Percentiles rank a stretch among this genome's conserved stretches.
These are phyloP conservation scores for Scedosporium dehoogii DNA, from an alignment of 2,329 filamentous ascomycete species.

Conservation along the genomic window DNA sequence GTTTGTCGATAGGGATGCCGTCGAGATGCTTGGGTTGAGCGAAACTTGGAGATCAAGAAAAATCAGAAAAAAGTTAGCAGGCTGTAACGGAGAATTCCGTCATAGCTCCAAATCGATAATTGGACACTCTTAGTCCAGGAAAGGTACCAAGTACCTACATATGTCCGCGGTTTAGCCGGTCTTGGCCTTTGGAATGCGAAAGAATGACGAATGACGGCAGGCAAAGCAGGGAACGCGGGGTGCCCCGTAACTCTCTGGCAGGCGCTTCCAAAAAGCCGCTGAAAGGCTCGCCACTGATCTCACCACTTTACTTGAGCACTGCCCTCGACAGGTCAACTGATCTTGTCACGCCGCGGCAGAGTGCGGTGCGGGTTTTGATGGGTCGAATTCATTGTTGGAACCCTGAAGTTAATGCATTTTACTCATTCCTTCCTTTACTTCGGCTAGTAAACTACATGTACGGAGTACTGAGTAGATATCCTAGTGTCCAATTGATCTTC, in stretches of 20 bases:
- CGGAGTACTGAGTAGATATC: no score
- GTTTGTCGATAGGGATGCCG: background rate
- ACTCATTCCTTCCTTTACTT: background rate
- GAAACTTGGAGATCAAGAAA: background rate
- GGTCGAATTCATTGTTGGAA: no score
- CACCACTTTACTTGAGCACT: background rate
- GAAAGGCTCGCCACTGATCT: background rate
- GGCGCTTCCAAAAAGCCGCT: background rate
- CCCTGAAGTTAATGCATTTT: background rate
- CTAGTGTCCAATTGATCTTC: no score
- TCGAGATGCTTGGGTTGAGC: background rate
- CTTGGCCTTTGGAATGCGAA: background rate
- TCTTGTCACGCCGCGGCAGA: background rate
- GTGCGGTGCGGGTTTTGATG: background rate
- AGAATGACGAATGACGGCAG: no score
- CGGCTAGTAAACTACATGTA: no score
- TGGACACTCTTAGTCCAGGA: no score
- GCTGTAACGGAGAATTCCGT: background rate
- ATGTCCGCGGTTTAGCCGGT: background rate
- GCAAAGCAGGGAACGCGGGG: no score
- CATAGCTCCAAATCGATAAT: background rate
- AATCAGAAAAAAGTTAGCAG: background rate
- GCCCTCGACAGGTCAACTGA: background rate
- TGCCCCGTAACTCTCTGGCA: background rate
- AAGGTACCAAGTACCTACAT: background rate